phyloP scores from a whole-genome alignment of 73 alveolate genomes.

The Diophrys sp. region DNA sequence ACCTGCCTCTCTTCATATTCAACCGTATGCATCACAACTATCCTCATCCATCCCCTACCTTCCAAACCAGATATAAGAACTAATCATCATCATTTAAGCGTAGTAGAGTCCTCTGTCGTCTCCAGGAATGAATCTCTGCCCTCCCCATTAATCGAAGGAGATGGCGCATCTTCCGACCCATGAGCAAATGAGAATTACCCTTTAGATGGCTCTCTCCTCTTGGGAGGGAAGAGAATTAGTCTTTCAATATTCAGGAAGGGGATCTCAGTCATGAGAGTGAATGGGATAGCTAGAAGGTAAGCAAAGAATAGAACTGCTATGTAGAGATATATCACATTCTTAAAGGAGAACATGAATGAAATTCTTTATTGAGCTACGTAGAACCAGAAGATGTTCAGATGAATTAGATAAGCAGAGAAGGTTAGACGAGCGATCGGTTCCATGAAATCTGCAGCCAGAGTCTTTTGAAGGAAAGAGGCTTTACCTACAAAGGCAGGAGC shows the following conservation, averaged over 20 bases:
- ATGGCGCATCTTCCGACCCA: too few species aligned
- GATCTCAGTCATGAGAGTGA: slow-evolving; percentile 26
- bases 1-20: too few species aligned
- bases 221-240: slow-evolving; percentile 12
- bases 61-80: too few species aligned
- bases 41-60: too few species aligned
- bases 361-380: not conserved
- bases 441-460: slow-evolving; percentile 19
- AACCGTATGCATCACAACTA: too few species aligned
- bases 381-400: slow-evolving; percentile 1
- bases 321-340: not conserved
- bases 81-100: too few species aligned
- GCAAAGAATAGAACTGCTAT: slow-evolving; percentile 7
- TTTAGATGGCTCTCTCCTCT: too few species aligned
- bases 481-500: slow-evolving; percentile 31
- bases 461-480: not conserved
- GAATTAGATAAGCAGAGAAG: slow-evolving; percentile 42
- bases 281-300: slow-evolving; percentile 37
- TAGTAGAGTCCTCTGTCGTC: too few species aligned
- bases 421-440: slow-evolving; percentile 45
- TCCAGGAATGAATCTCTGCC: too few species aligned
- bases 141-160: too few species aligned
- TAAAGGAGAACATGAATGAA: not conserved
- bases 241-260: slow-evolving; percentile 45
- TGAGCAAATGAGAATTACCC: too few species aligned